Percentiles rank a stretch among this genome's conserved stretches.
Conservation (phyloP, 768 basidiomycete genomes). For the Tricholoma sp. region DNA sequence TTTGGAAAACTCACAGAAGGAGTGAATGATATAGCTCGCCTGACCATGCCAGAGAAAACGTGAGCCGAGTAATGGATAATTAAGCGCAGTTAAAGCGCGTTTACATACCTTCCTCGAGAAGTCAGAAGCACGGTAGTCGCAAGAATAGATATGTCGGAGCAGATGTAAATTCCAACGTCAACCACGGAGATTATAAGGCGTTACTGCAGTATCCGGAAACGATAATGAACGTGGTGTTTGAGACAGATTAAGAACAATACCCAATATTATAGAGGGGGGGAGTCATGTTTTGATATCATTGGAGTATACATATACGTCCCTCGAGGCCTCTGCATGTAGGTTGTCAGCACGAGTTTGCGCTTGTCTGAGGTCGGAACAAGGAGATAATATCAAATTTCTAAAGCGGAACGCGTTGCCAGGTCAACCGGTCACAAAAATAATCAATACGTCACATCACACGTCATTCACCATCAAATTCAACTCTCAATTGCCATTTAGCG, state of each 20-base stretch:
- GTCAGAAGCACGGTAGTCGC: not conserved
- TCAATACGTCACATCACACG: no score
- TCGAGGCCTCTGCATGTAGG: not conserved
- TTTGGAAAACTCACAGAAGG: not conserved
- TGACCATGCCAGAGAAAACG: not conserved
- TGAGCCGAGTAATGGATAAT: not conserved
- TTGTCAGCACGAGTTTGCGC: not conserved
- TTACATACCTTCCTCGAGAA: not conserved
- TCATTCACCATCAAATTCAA: no score
- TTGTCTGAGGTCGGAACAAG: not conserved
- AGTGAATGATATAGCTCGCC: not conserved
- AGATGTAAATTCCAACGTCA: not conserved
- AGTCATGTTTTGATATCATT: not conserved
- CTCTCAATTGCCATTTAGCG: no score
- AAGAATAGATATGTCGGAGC: not conserved
- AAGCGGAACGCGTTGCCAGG: no score
- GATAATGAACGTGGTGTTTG: not conserved
- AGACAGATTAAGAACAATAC: not conserved
- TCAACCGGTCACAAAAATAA: no score
- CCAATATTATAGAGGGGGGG: not conserved
- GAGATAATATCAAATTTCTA: no score
- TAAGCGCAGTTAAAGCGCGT: not conserved
- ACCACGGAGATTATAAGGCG: not conserved
- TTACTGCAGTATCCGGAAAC: not conserved
- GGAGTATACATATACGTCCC: not conserved